Evolutionary conservation across 371 early-diverging fungal genomes (phyloP).

Genomic region (Mucor irregularis): DNA sequence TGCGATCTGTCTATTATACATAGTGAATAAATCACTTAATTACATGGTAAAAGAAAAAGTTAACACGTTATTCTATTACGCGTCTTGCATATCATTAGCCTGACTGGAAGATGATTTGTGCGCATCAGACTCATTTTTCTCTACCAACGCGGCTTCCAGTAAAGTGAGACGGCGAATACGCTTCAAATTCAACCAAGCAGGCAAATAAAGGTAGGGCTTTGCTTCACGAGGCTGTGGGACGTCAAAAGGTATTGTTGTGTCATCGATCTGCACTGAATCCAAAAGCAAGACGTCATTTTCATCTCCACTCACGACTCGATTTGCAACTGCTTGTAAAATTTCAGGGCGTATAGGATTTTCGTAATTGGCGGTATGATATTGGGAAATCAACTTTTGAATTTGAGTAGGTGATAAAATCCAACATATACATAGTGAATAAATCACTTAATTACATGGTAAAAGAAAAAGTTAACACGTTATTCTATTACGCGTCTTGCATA

Average conservation of each 20-base stretch:
- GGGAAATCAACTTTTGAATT: conserved; percentile 91
- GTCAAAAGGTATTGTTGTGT: conserved; percentile 51
- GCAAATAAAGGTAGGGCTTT: conserved; percentile 48
- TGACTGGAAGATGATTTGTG: too few species aligned
- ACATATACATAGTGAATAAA: too few species aligned
- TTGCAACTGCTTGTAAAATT: conserved; percentile 83
- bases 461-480: too few species aligned
- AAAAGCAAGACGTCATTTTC: conserved; percentile 81
- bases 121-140: background rate
- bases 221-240: conserved; percentile 53
- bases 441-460: too few species aligned
- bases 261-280: conserved; percentile 75
- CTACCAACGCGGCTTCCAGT: conserved; percentile 8
- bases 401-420: conserved; percentile 92
- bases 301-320: conserved; percentile 75
- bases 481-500: too few species aligned
- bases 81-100: too few species aligned
- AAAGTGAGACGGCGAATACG: conserved; percentile 18
- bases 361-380: conserved; percentile 76
- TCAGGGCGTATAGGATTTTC: conserved; percentile 84
- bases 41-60: too few species aligned
- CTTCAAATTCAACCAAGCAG: conserved; percentile 38
- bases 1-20: too few species aligned
- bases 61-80: too few species aligned
- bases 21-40: too few species aligned